phyloP scores from a whole-genome alignment of 805 yeast species.

The Komagataella mondaviorum region DNA sequence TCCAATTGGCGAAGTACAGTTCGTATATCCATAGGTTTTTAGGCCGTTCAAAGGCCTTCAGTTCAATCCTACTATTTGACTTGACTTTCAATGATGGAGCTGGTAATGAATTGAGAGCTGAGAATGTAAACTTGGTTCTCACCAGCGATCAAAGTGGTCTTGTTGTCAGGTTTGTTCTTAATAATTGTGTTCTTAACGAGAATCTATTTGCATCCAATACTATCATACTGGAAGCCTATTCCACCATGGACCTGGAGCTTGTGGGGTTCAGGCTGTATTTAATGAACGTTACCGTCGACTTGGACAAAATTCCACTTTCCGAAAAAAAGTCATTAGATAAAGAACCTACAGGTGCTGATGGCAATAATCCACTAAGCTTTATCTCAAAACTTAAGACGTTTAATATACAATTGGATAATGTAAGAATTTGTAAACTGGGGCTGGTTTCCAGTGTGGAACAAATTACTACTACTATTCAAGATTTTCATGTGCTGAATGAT shows the following conservation, averaged over 20 bases:
- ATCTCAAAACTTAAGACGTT: background rate
- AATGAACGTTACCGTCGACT: background rate
- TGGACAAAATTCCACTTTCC: background rate
- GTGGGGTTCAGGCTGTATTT: background rate
- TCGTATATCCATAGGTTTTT: background rate
- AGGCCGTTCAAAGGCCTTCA: background rate
- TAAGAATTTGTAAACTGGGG: background rate
- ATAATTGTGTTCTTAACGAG: background rate
- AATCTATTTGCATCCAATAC: background rate
- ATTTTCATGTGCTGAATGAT: background rate
- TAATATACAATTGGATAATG: background rate
- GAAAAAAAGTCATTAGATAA: background rate
- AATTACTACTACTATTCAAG: background rate
- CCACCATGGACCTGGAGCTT: background rate
- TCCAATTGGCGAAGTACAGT: background rate
- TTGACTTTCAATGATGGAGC: background rate
- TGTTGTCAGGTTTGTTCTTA: background rate
- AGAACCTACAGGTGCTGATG: background rate
- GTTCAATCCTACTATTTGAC: background rate
- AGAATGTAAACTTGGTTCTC: background rate
- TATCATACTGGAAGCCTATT: background rate
- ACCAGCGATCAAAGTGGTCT: background rate
- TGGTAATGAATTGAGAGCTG: background rate
- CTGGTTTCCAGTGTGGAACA: background rate
- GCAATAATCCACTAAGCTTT: background rate